Conservation (phyloP, 768 basidiomycete species). For the Hortiboletus flavorubellus region DNA sequence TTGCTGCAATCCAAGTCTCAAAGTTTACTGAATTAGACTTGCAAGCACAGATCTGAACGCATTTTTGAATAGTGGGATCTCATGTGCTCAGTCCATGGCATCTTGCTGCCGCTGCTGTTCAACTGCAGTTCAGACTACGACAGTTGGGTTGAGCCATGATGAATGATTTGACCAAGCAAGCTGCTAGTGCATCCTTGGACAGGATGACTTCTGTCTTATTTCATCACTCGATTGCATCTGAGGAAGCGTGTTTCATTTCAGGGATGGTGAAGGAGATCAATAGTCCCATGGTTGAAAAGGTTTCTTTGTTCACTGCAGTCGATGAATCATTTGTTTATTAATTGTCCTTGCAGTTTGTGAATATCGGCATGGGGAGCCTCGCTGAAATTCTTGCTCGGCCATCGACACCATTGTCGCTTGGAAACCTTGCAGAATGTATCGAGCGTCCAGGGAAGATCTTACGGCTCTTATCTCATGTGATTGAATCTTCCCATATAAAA, state of each 20-base stretch:
- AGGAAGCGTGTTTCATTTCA: conserved; percentile 82
- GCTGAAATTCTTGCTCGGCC: conserved; percentile 48
- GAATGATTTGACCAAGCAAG: conserved; percentile 47
- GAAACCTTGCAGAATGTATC: conserved; percentile 39
- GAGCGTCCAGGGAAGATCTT: conserved; percentile 63
- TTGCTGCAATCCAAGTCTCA: too few relatives aligned
- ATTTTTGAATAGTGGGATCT: conserved; percentile 58
- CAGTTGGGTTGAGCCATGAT: conserved; percentile 69
- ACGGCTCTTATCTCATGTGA: conserved; percentile 64
- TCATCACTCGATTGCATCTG: conserved; percentile 67
- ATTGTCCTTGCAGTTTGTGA: conserved; percentile 53
- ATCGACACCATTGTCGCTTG: conserved; percentile 22
- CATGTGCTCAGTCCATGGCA: conserved; percentile 78
- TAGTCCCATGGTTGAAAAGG: conserved; percentile 64
- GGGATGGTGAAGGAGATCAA: conserved; percentile 75
- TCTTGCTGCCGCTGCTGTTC: conserved; percentile 75
- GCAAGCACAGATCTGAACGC: conserved; percentile 42
- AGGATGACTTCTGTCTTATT: conserved; percentile 66
- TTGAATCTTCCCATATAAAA: conserved; percentile 56
- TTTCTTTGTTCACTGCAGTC: conserved; percentile 18
- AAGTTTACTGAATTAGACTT: background rate
- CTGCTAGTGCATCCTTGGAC: conserved; percentile 62
- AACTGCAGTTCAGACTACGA: conserved; percentile 71
- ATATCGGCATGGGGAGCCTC: conserved; percentile 67
- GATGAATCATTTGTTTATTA: background rate